These are phyloP conservation scores for Apium graveolens DNA, from an alignment of 129 eudicot genomes.

Conservation along the genomic window DNA sequence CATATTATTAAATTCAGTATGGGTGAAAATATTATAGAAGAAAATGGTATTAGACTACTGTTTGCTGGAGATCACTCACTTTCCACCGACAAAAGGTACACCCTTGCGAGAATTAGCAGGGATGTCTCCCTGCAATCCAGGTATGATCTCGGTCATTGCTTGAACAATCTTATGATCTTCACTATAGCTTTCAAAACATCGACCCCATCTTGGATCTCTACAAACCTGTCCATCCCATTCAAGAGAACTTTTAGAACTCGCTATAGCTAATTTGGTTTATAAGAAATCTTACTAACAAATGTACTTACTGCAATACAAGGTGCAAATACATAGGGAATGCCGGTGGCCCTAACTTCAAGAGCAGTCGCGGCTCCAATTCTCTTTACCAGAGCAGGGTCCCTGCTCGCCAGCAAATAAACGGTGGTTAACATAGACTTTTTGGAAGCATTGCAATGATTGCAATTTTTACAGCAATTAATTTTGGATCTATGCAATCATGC, in stretches of 20 bases:
- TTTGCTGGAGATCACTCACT: constrained; percentile 29
- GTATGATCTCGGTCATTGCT: constrained; percentile 71
- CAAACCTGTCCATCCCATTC: constrained; percentile 43
- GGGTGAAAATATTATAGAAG: background rate
- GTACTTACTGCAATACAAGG: constrained; percentile 76
- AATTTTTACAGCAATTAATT: background rate
- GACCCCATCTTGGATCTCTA: constrained; percentile 91
- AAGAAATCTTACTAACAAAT: background rate
- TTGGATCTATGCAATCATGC: background rate
- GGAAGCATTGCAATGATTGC: background rate
- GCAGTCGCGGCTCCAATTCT: constrained; percentile 86
- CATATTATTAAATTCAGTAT: background rate
- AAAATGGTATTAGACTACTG: background rate
- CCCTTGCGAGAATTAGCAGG: constrained; percentile 47
- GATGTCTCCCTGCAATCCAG: constrained; percentile 75
- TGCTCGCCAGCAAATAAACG: constrained; percentile 20
- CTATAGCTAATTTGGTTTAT: background rate
- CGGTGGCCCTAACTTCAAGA: constrained; percentile 83
- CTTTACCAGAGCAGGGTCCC: constrained; percentile 67
- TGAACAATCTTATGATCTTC: constrained; percentile 64
- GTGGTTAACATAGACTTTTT: background rate
- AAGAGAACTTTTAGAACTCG: background rate
- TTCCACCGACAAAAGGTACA: constrained; percentile 66
- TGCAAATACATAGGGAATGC: constrained; percentile 73
- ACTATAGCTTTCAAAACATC: constrained; percentile 79